Evolutionary conservation across 768 basidiomycete species (phyloP).

Genomic region (Calocybe cyanea): DNA sequence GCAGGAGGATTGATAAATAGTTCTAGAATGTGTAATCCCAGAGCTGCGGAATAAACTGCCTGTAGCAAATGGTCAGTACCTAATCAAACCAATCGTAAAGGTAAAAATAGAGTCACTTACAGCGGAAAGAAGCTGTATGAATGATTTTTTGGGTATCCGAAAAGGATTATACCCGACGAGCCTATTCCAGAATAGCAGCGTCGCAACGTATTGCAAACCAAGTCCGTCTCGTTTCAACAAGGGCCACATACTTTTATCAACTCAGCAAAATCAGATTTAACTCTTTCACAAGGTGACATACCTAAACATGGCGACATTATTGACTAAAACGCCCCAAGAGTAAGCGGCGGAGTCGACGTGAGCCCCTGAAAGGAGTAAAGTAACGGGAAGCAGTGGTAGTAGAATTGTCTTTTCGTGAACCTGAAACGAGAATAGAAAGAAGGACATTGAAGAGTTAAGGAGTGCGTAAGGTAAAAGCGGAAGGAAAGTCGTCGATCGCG

Average conservation of each 20-base stretch:
- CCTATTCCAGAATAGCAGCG: slow-evolving; percentile 77
- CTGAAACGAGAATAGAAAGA: slow-evolving; percentile 96
- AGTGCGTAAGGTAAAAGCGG: slow-evolving; percentile 78
- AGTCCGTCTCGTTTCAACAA: slow-evolving; percentile 77
- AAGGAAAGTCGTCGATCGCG: slow-evolving; percentile 39
- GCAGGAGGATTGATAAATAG: slow-evolving; percentile 56
- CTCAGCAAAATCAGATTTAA: no score
- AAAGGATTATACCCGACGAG: slow-evolving; percentile 76
- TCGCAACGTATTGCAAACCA: slow-evolving; percentile 66
- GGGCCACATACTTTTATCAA: slow-evolving; percentile 79
- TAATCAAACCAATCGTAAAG: slow-evolving; percentile 4
- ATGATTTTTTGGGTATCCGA: slow-evolving; percentile 37
- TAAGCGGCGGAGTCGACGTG: slow-evolving; percentile 54
- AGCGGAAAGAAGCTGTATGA: slow-evolving; percentile 50
- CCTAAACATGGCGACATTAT: slow-evolving; percentile 89
- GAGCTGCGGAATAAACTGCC: slow-evolving; percentile 54
- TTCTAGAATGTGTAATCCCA: slow-evolving; percentile 63
- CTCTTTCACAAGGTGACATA: slow-evolving; percentile 26
- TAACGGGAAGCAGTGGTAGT: slow-evolving; percentile 80
- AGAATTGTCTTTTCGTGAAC: slow-evolving; percentile 95
- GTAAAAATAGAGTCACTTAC: slow-evolving; percentile 30
- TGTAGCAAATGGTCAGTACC: slow-evolving; percentile 19
- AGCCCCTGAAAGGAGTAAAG: slow-evolving; percentile 63
- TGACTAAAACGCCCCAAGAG: slow-evolving; percentile 69
- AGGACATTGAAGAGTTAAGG: slow-evolving; percentile 79